Base-by-base conservation (phyloP, 2,329 filamentous ascomycete genomes). In the Fusarium praegraminearum region DNA sequence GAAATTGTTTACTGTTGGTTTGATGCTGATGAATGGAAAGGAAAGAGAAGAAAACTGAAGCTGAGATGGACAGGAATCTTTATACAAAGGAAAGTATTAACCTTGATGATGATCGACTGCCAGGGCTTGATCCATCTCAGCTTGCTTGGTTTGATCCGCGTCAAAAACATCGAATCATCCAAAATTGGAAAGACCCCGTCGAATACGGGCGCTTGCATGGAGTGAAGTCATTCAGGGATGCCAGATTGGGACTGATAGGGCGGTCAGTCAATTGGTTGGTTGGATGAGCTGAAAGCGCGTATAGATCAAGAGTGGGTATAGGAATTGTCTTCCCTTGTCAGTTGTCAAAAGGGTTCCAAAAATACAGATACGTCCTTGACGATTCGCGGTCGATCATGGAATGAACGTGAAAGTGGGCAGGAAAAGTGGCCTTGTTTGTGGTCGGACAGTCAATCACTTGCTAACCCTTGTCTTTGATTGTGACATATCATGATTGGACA, bases 201-300 rank as follows among this genome's bases (percentile, higher is more conserved):
- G 61, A 65, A 65, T 65, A 65, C 62, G 62, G 62, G 62, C 62
- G 61, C 62, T 65, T 65, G 62, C 62, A 65, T 65, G 35, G 24
- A 60, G 61, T 65, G 62, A 65, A 53, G 62, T 65, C 62, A 60
- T 65, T n/a, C 15, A 43, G 45, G 43, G 40, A 32, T 63, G 2
- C 51, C 62, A 7, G 53, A 65, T 46, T 3, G 35, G 46, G 53
- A 60, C 4, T 49, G 61, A 53, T 41, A 65, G 61, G 61, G 61
- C 61, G 62, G 62, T 65, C 61, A 65, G 62, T 65, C 7, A n/a
- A 38, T 46, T 35, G 28, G 30, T 51, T 57, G 61, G 61, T 53
- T 60, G 62, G 62, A 65, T 49, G 61, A 61, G 62, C 38, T 40
- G 61, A 65, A 41, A 65, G 62, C 61, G 61, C 35, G 12, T 47